These are phyloP conservation scores for Lentithecium fluviatile DNA, from an alignment of 495 filamentous ascomycete species.

Conservation along the genomic window DNA sequence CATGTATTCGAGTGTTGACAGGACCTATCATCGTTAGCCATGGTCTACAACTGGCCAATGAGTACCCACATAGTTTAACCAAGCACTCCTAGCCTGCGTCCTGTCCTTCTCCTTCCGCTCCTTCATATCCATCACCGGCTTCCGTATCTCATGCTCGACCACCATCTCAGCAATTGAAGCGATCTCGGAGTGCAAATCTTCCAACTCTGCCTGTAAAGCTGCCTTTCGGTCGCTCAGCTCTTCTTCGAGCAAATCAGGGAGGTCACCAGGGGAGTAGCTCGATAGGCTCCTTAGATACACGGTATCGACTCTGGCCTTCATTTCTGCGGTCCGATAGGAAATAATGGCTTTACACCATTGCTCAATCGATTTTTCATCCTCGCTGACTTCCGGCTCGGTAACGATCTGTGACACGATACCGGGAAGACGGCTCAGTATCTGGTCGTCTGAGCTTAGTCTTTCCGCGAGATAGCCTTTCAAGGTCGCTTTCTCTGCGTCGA, in stretches of 20 bases:
- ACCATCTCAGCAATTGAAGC: conserved; percentile 41
- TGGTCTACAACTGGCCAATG: background rate
- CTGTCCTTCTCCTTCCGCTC: conserved; percentile 25
- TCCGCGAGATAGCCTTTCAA: conserved; percentile 32
- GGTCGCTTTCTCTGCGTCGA: conserved; percentile 16
- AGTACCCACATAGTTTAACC: conserved; percentile 31
- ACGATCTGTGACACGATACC: conserved; percentile 37
- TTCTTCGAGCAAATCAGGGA: conserved; percentile 3
- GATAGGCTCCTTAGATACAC: conserved; percentile 14
- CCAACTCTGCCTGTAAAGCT: conserved; percentile 37
- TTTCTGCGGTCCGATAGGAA: conserved; percentile 33
- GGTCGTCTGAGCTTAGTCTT: conserved; percentile 40
- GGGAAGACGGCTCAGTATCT: conserved; percentile 38
- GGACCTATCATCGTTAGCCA: conserved; percentile 22
- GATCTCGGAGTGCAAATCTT: conserved; percentile 37
- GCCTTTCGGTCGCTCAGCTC: conserved; percentile 28
- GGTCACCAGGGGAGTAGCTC: background rate
- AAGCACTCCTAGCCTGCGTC: conserved; percentile 18
- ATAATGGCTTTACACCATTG: conserved; percentile 40
- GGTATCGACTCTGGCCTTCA: conserved; percentile 38
- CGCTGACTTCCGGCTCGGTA: conserved; percentile 9
- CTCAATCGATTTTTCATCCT: conserved; percentile 35
- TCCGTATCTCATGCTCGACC: conserved; percentile 33
- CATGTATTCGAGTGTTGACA: conserved; percentile 34
- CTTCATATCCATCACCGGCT: conserved; percentile 27